A percentile compares a stretch with the other conserved stretches of the same genome.
Evolutionary conservation across 2,329 filamentous ascomycete species (phyloP).

Genomic region (Pseudogymnoascus sp.): DNA sequence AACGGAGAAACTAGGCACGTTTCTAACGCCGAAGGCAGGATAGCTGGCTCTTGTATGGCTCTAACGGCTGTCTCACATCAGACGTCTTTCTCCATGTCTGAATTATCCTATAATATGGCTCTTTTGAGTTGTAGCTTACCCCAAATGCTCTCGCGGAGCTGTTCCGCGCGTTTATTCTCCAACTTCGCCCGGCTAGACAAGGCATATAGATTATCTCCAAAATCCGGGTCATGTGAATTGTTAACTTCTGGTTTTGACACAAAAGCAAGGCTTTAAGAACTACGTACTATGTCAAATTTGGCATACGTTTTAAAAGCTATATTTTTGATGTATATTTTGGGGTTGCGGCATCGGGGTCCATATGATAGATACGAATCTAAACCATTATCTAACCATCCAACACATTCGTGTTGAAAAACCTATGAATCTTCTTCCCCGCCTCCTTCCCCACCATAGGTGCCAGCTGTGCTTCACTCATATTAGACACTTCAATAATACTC

Average conservation of each 20-base stretch:
- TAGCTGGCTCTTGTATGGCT: not conserved
- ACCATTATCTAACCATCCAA: conserved; percentile 8
- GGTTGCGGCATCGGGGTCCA: not conserved
- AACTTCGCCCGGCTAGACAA: not conserved
- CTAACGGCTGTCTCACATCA: not conserved
- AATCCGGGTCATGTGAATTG: not conserved
- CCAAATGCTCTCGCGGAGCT: not conserved
- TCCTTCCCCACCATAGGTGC: conserved; percentile 70
- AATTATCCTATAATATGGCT: not conserved
- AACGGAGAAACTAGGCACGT: not conserved
- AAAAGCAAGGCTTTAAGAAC: not conserved
- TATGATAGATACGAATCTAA: not conserved
- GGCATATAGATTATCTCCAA: not conserved
- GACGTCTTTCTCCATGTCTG: not conserved
- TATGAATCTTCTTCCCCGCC: conserved; percentile 66
- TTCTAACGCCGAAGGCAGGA: not conserved
- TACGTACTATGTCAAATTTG: not conserved
- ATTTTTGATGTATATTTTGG: not conserved
- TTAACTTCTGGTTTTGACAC: not conserved
- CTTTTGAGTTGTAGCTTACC: not conserved
- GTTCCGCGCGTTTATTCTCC: not conserved
- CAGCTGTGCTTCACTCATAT: conserved; percentile 72
- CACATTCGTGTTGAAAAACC: conserved; percentile 63
- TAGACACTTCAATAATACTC: conserved; percentile 76
- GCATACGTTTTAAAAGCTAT: not conserved